These are phyloP conservation scores for Flaveria bidentis DNA, from an alignment of 129 eudicot species.

Conservation along the genomic window DNA sequence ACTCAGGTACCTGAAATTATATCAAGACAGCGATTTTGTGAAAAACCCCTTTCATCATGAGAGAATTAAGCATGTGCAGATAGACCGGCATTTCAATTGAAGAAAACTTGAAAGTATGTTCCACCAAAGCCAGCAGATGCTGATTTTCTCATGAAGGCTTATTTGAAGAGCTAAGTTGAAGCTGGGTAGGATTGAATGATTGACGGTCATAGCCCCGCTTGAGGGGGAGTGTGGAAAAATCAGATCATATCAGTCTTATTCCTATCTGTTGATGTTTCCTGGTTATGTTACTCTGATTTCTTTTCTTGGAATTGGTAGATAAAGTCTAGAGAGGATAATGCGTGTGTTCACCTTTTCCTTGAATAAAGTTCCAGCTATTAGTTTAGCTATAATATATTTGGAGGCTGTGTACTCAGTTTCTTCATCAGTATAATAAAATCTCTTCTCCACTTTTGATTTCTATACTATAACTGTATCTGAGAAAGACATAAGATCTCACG, in stretches of 20 bases:
- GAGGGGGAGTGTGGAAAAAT: too few species aligned
- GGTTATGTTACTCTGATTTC: neutral
- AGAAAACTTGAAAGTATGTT: too few species aligned
- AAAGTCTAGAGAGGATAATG: neutral
- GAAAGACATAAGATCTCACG: constrained; percentile 11
- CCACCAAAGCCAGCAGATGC: too few species aligned
- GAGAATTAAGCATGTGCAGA: too few species aligned
- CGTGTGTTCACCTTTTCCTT: neutral
- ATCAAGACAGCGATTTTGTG: too few species aligned
- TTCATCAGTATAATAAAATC: neutral
- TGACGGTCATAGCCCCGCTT: too few species aligned
- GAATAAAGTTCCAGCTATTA: constrained; percentile 13
- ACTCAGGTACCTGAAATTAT: too few species aligned
- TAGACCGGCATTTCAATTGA: too few species aligned
- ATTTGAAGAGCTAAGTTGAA: too few species aligned
- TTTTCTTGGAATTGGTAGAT: neutral
- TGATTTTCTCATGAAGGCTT: too few species aligned
- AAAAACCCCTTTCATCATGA: too few species aligned
- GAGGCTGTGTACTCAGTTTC: neutral
- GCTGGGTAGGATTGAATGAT: too few species aligned
- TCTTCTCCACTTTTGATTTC: neutral
- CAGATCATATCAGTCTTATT: neutral
- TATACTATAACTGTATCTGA: neutral
- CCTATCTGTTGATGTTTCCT: neutral
- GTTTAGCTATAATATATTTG: neutral